Conservation (phyloP, 148 eudicot species). For the Rhododendron kiyosumense region DNA sequence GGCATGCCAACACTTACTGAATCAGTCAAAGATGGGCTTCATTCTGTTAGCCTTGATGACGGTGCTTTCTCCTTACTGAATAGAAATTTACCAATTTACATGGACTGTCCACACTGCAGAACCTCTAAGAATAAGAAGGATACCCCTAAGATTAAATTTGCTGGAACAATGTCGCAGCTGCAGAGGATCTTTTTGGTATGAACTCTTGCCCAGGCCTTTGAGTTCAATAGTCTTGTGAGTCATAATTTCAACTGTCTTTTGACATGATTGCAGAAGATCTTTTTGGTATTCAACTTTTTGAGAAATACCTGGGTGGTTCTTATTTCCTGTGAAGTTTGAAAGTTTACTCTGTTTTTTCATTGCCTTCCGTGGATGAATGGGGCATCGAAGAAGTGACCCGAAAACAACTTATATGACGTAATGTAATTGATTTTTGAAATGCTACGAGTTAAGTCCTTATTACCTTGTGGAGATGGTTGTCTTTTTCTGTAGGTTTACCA, state of each 20-base stretch:
- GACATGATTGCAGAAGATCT: not conserved
- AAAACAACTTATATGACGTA: not conserved
- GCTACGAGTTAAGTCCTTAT: not conserved
- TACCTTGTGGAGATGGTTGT: not conserved
- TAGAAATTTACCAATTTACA: constrained; percentile 70
- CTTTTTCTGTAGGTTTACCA: not conserved
- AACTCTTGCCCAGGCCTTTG: constrained; percentile 5
- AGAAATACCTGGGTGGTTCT: not conserved
- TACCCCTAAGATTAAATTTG: constrained; percentile 50
- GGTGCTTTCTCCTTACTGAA: constrained; percentile 60
- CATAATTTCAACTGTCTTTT: not conserved
- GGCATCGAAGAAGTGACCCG: not conserved
- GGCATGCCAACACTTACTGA: constrained; percentile 24
- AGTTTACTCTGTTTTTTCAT: not conserved
- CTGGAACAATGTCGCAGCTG: constrained; percentile 81
- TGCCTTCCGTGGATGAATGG: not conserved
- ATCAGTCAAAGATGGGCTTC: constrained; percentile 31
- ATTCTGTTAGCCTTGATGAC: constrained; percentile 45
- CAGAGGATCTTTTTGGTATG: constrained; percentile 93
- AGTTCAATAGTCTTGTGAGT: constrained; percentile 1
- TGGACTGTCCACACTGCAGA: constrained; percentile 78
- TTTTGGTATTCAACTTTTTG: not conserved
- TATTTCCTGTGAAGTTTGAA: not conserved
- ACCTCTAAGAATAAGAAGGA: constrained; percentile 55
- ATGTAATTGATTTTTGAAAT: not conserved